Evolutionary conservation across 2,329 filamentous ascomycete species (phyloP).

Genomic region (Myotisia sp.): DNA sequence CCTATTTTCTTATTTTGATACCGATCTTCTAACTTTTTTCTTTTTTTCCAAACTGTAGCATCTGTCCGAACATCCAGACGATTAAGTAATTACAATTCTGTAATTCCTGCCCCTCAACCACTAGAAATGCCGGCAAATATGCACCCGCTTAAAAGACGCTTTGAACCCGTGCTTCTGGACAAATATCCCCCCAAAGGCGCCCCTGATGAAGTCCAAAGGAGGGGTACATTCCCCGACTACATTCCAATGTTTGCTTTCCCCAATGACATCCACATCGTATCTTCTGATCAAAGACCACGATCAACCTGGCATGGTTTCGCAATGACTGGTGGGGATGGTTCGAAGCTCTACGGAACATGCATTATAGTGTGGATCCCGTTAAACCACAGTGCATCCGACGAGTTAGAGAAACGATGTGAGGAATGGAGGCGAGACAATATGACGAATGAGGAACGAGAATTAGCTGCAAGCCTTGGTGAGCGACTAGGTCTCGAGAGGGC

Average conservation of each 20-base stretch:
- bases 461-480: constrained; percentile 82
- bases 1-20: constrained; percentile 14
- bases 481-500: constrained; percentile 76
- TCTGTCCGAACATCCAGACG: constrained; percentile 71
- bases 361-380: constrained; percentile 87
- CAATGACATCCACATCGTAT: constrained; percentile 93
- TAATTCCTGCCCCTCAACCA: constrained; percentile 85
- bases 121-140: constrained; percentile 80
- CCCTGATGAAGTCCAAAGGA: constrained; percentile 61
- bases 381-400: constrained; percentile 65
- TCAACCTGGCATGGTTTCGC: constrained; percentile 99
- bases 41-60: constrained; percentile 30
- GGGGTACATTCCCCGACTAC: constrained; percentile 87
- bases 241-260: constrained; percentile 99
- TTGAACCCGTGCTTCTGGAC: constrained; percentile 91
- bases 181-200: constrained; percentile 77
- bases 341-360: constrained; percentile 81
- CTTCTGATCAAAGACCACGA: constrained; percentile 78
- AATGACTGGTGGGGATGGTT: constrained; percentile 88
- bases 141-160: constrained; percentile 86
- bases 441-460: constrained; percentile 91
- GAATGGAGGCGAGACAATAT: constrained; percentile 84
- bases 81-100: constrained; percentile 94
- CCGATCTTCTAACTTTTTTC: constrained; percentile 5
- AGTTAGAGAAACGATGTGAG: constrained; percentile 59